Evolutionary conservation across 2,329 filamentous ascomycete species (phyloP).

Genomic region (Aspergillus proliferans): DNA sequence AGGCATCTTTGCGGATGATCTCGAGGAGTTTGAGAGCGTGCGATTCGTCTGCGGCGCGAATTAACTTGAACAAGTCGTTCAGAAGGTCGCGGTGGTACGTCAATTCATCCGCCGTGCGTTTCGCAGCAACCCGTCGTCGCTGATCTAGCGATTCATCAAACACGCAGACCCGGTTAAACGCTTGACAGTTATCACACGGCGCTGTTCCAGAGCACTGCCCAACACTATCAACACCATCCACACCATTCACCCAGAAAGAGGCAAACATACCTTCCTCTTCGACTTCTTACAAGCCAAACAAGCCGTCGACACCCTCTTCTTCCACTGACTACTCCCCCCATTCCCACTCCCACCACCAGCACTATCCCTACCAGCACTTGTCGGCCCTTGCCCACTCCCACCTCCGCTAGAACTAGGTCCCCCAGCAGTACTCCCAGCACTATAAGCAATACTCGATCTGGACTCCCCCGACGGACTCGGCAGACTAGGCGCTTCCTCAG

Average conservation of each 20-base stretch:
- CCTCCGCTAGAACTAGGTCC: neutral
- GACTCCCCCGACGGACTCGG: neutral
- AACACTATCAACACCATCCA: neutral
- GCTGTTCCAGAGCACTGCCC: constrained; percentile 31
- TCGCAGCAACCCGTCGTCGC: constrained; percentile 34
- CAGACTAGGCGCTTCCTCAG: constrained; percentile 6
- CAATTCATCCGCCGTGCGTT: constrained; percentile 36
- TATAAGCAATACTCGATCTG: neutral
- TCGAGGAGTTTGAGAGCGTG: constrained; percentile 25
- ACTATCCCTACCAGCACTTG: neutral
- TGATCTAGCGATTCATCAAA: constrained; percentile 58
- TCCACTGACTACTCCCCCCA: constrained; percentile 12
- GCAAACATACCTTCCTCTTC: constrained; percentile 28
- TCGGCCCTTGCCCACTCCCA: constrained; percentile 3
- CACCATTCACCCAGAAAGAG: neutral
- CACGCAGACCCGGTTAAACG: constrained; percentile 37
- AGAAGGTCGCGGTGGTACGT: constrained; percentile 34
- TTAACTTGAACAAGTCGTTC: constrained; percentile 29
- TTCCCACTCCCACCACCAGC: neutral
- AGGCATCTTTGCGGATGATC: constrained; percentile 30
- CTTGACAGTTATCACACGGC: constrained; percentile 35
- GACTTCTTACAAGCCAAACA: constrained; percentile 37
- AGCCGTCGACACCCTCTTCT: constrained; percentile 35
- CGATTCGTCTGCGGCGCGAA: constrained; percentile 27
- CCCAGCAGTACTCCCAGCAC: neutral